Conservation (phyloP, 495 filamentous ascomycete genomes). For the Neurospora sp. region DNA sequence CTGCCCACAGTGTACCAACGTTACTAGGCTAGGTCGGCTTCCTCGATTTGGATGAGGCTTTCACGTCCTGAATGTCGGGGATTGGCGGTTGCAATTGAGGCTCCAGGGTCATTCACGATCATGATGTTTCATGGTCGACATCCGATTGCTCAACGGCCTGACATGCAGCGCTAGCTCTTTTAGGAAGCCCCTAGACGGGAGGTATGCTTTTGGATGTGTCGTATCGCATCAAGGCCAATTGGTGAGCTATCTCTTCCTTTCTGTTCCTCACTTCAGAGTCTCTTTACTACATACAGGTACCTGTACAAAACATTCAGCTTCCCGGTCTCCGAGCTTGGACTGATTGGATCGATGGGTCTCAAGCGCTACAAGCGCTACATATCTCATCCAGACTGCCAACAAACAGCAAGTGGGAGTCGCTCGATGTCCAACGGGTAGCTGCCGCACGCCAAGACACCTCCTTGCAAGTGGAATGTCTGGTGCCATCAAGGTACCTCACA, state of each 20-base stretch:
- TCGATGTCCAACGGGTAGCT: not conserved
- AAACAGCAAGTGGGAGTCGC: not conserved
- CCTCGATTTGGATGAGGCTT: not conserved
- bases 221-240: not conserved
- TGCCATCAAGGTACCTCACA: not conserved
- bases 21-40: not conserved
- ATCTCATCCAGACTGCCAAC: not conserved
- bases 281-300: not conserved
- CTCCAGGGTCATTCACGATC: not conserved
- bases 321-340: not conserved
- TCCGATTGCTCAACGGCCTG: not conserved
- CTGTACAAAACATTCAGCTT: not conserved
- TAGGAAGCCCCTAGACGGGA: not conserved
- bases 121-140: not conserved
- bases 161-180: not conserved
- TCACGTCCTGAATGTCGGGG: not conserved
- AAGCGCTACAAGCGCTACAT: not conserved
- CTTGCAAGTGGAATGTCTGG: not conserved
- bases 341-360: not conserved
- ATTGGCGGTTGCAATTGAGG: not conserved
- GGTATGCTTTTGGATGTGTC: not conserved
- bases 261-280: not conserved
- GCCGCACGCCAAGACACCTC: not conserved
- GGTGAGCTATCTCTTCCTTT: not conserved
- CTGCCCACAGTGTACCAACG: not conserved